These are phyloP conservation scores for Symmetrospora coprosmae DNA, from an alignment of 768 basidiomycete species.

Conservation along the genomic window DNA sequence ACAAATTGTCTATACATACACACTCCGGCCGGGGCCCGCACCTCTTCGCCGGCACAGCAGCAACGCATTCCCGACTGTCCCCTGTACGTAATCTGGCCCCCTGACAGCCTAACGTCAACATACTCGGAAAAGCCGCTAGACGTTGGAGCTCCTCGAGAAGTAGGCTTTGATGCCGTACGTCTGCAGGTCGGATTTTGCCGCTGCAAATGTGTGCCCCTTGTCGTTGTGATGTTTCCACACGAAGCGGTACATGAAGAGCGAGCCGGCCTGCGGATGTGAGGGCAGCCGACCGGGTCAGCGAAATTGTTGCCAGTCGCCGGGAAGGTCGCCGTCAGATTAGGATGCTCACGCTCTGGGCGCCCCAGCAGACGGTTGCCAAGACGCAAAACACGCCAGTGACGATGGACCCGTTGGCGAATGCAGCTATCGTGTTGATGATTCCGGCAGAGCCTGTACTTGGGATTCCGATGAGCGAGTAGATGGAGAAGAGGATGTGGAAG, in stretches of 20 bases:
- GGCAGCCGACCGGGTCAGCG: not conserved
- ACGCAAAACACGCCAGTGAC: conserved; percentile 67
- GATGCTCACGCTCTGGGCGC: conserved; percentile 59
- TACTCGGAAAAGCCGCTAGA: not conserved
- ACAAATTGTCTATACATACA: too few species aligned
- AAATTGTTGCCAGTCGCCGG: not conserved
- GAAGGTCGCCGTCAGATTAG: not conserved
- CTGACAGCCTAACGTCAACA: not conserved
- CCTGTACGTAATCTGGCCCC: too few species aligned
- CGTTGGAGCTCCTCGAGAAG: conserved; percentile 44
- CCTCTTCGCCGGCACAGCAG: not conserved
- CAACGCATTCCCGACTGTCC: not conserved
- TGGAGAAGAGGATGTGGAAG: conserved; percentile 80
- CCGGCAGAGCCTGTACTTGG: conserved; percentile 85
- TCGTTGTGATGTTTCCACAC: conserved; percentile 65
- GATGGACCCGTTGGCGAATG: conserved; percentile 57
- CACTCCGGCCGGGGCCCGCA: too few species aligned
- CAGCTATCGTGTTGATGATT: conserved; percentile 76
- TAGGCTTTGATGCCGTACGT: conserved; percentile 74
- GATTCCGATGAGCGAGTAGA: conserved; percentile 92
- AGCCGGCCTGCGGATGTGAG: not conserved
- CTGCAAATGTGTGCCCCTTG: conserved; percentile 55
- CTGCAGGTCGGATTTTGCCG: conserved; percentile 74
- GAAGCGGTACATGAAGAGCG: conserved; percentile 32
- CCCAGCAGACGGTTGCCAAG: conserved; percentile 75